Evolutionary conservation across 257 asterid genomes (phyloP).

Genomic region (Haberlea rhodopensis): DNA sequence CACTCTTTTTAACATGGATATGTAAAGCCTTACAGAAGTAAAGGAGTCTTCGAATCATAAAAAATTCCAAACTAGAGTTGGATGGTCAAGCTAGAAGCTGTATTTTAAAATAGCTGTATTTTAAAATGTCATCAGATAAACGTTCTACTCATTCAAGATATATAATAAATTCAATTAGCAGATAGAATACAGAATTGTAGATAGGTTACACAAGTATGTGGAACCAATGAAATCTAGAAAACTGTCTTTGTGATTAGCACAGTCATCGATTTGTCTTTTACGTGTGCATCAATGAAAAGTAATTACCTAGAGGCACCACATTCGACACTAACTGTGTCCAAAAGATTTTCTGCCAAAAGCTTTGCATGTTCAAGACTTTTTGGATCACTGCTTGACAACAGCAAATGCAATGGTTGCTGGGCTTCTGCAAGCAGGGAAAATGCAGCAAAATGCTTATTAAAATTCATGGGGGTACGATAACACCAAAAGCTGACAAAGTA

Average conservation of each 20-base stretch:
- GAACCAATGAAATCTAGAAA: conserved; percentile 21
- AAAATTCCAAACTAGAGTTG: neutral
- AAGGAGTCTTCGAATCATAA: conserved; percentile 5
- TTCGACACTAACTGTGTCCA: conserved; percentile 88
- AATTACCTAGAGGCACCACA: conserved; percentile 85
- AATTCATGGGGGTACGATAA: conserved; percentile 20
- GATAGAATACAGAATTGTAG: neutral
- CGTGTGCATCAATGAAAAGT: conserved; percentile 23
- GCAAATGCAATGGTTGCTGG: conserved; percentile 75
- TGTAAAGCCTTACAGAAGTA: neutral
- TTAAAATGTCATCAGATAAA: conserved; percentile 4
- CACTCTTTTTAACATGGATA: neutral
- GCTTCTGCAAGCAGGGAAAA: conserved; percentile 52
- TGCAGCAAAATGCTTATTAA: conserved; percentile 25
- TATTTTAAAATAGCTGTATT: no score
- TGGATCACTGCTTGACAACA: conserved; percentile 75
- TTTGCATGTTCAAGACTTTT: conserved; percentile 83
- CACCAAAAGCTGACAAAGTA: conserved; percentile 21
- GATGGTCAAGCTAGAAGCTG: conserved; percentile 15
- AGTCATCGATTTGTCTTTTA: conserved; percentile 14
- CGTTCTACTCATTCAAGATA: conserved; percentile 8
- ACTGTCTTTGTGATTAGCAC: conserved; percentile 8
- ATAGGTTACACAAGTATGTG: conserved; percentile 11
- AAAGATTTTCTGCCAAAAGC: conserved; percentile 86
- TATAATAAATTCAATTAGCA: neutral